Evolutionary conservation across 2,329 filamentous ascomycete genomes (phyloP).

Genomic region (Hypoxylon sp.): DNA sequence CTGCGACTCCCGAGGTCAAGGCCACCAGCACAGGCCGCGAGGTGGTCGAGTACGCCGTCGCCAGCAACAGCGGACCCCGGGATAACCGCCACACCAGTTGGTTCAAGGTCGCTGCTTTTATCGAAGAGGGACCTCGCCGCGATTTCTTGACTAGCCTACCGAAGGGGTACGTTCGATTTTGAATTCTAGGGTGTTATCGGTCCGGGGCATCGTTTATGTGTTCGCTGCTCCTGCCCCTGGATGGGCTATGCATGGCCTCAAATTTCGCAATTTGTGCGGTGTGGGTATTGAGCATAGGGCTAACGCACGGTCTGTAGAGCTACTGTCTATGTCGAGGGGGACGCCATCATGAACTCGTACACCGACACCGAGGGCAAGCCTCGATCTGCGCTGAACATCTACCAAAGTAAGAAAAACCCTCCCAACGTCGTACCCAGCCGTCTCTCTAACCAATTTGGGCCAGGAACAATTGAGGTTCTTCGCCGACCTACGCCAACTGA

Average conservation of each 20-base stretch:
- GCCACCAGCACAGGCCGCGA: slow-evolving; percentile 80
- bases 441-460: slow-evolving; percentile 20
- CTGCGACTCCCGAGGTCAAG: slow-evolving; percentile 81
- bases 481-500: slow-evolving; percentile 50
- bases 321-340: slow-evolving; percentile 86
- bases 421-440: background rate
- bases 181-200: background rate
- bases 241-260: background rate
- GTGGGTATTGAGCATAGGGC: slow-evolving; percentile 1
- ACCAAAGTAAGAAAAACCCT: slow-evolving; percentile 77
- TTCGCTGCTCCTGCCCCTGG: background rate
- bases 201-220: background rate
- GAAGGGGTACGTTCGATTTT: slow-evolving; percentile 80
- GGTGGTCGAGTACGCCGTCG: slow-evolving; percentile 83
- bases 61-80: slow-evolving; percentile 74
- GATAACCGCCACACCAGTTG: slow-evolving; percentile 86
- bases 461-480: slow-evolving; percentile 66
- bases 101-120: slow-evolving; percentile 85
- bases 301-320: slow-evolving; percentile 67
- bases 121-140: slow-evolving; percentile 74
- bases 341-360: slow-evolving; percentile 78
- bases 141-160: slow-evolving; percentile 80
- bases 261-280: background rate
- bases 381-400: slow-evolving; percentile 75
- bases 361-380: slow-evolving; percentile 80